phyloP scores from a whole-genome alignment of 805 yeast genomes.

The Yamadazyma philogaea region DNA sequence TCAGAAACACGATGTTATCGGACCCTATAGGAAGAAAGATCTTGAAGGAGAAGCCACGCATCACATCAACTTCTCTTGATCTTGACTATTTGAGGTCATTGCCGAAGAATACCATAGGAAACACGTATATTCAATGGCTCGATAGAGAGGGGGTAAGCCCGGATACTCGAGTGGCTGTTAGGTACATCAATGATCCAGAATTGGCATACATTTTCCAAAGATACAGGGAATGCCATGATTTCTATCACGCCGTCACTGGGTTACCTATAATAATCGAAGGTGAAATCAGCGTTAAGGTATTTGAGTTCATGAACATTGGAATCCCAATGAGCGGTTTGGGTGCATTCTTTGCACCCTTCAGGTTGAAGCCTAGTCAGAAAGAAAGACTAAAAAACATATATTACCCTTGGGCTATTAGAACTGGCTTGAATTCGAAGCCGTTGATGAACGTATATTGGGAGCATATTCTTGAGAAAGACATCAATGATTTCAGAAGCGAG shows the following conservation, averaged over 20 bases:
- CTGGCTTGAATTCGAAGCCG: slow-evolving; percentile 71
- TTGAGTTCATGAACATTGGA: slow-evolving; percentile 89
- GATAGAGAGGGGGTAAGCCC: slow-evolving; percentile 87
- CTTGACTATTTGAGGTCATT: slow-evolving; percentile 55
- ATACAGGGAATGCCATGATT: slow-evolving; percentile 95
- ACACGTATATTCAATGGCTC: slow-evolving; percentile 77
- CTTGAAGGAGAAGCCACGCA: slow-evolving; percentile 75
- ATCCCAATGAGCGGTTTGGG: slow-evolving; percentile 96
- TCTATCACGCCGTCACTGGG: slow-evolving; percentile 89
- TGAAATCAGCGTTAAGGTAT: slow-evolving; percentile 89
- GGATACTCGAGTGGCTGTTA: slow-evolving; percentile 87
- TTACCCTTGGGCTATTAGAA: slow-evolving; percentile 81
- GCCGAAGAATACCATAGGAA: slow-evolving; percentile 73
- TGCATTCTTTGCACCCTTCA: slow-evolving; percentile 82
- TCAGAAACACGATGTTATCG: slow-evolving; percentile 71
- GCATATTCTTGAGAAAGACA: slow-evolving; percentile 65
- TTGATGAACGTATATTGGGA: slow-evolving; percentile 94
- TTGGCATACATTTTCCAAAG: slow-evolving; percentile 90
- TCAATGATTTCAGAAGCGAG: slow-evolving; percentile 65
- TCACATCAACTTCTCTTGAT: slow-evolving; percentile 69
- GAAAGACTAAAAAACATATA: slow-evolving; percentile 63
- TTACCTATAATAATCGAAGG: slow-evolving; percentile 92
- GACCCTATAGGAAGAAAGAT: slow-evolving; percentile 77
- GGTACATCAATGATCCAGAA: slow-evolving; percentile 83
- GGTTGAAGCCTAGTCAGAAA: slow-evolving; percentile 62